phyloP scores from a whole-genome alignment of 768 basidiomycete genomes.

The Boletus bicolor region DNA sequence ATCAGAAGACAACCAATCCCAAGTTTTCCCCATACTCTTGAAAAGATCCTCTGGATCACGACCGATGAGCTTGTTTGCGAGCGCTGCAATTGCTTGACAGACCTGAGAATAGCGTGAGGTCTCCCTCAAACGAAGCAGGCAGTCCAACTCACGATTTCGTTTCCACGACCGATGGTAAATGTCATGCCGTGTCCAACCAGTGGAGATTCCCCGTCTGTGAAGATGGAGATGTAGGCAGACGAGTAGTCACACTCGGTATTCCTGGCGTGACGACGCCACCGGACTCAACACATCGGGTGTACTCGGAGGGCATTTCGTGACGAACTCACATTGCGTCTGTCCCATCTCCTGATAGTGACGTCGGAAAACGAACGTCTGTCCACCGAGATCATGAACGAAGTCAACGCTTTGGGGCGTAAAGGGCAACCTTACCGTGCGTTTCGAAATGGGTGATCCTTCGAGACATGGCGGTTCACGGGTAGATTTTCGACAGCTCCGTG shows the following conservation, averaged over 20 bases:
- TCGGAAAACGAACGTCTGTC: constrained; percentile 88
- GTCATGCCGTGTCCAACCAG: constrained; percentile 92
- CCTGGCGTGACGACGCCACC: constrained; percentile 40
- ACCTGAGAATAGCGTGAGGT: constrained; percentile 45
- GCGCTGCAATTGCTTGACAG: constrained; percentile 73
- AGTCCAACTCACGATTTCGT: constrained; percentile 68
- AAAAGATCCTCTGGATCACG: constrained; percentile 82
- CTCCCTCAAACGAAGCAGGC: background rate
- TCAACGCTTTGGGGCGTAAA: background rate
- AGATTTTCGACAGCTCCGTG: background rate
- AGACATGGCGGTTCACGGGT: constrained; percentile 16
- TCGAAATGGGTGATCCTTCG: constrained; percentile 53
- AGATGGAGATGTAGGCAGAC: constrained; percentile 82
- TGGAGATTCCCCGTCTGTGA: constrained; percentile 58
- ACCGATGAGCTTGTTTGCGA: constrained; percentile 79
- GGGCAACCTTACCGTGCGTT: constrained; percentile 48
- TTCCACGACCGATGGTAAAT: constrained; percentile 92
- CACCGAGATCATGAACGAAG: background rate
- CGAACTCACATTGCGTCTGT: constrained; percentile 81
- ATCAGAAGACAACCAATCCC: constrained; percentile 84
- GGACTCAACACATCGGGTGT: background rate
- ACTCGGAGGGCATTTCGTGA: background rate
- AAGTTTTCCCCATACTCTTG: constrained; percentile 85
- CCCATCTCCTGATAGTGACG: constrained; percentile 86
- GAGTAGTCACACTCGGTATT: constrained; percentile 97